A percentile compares a stretch with the other conserved stretches of the same genome.
phyloP scores from a whole-genome alignment of 176 grass and related monocot species.

The Cocos nucifera region DNA sequence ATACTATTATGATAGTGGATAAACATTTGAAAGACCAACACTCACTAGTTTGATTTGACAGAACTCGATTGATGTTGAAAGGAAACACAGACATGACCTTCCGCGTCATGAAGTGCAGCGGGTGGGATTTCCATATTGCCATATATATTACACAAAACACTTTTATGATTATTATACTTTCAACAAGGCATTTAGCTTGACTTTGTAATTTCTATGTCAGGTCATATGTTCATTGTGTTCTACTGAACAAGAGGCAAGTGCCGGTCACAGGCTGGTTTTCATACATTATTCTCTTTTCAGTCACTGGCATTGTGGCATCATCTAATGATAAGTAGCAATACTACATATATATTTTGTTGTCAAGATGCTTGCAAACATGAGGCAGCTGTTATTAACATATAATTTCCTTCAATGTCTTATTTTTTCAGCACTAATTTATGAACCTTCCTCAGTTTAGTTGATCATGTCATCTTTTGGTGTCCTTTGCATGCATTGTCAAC shows the following conservation, averaged over 20 bases:
- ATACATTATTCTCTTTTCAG: no score
- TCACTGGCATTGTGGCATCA: no score
- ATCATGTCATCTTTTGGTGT: not conserved
- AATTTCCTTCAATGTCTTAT: no score
- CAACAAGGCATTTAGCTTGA: not conserved
- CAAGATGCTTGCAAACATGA: no score
- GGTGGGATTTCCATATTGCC: slow-evolving; percentile 2
- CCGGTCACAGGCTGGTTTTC: not conserved
- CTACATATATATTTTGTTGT: no score
- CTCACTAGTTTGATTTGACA: slow-evolving; percentile 15
- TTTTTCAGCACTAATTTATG: no score
- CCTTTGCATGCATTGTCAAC: slow-evolving; percentile 1
- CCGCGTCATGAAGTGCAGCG: slow-evolving; percentile 60
- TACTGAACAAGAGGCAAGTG: slow-evolving; percentile 75
- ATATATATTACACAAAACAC: no score
- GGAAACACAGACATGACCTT: slow-evolving; percentile 54
- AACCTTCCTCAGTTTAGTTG: not conserved
- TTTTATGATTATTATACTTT: no score
- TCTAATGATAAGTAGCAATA: no score
- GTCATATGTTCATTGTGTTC: slow-evolving; percentile 75
- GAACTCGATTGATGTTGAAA: slow-evolving; percentile 60
- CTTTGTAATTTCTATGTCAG: slow-evolving; percentile 29
- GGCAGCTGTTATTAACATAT: no score
- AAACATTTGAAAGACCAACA: no score
- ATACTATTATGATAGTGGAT: no score